These are phyloP conservation scores for Hanseniaspora clermontiae DNA, from an alignment of 805 yeast genomes.

Conservation along the genomic window DNA sequence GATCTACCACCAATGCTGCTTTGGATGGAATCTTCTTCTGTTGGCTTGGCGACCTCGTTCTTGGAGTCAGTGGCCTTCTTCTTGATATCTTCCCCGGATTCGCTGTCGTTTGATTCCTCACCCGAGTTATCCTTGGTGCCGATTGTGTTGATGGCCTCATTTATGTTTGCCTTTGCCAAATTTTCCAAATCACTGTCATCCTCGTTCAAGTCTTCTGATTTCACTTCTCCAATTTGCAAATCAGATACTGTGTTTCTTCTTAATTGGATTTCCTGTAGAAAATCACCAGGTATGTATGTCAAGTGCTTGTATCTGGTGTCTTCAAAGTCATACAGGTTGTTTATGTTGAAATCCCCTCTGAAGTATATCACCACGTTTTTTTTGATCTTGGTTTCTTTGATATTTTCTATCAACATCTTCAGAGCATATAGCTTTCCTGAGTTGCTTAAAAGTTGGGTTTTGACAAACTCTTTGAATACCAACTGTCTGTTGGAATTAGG, in stretches of 20 bases:
- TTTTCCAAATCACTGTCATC: background rate
- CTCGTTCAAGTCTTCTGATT: background rate
- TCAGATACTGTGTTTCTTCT: conserved; percentile 11
- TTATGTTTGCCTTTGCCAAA: background rate
- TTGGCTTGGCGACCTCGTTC: background rate
- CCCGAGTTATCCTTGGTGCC: background rate
- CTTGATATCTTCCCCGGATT: background rate
- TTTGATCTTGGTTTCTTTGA: background rate
- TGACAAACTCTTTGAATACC: conserved; percentile 9
- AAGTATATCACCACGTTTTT: conserved; percentile 1
- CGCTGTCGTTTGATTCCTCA: conserved; percentile 1
- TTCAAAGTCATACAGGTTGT: conserved; percentile 10
- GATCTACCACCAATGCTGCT: conserved; percentile 10
- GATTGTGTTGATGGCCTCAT: background rate
- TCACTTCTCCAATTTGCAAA: background rate
- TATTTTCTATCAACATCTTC: background rate
- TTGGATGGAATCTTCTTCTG: conserved; percentile 4
- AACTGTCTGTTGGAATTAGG: conserved; percentile 44
- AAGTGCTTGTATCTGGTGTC: conserved; percentile 8
- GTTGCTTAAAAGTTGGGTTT: background rate
- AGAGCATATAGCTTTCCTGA: conserved; percentile 7
- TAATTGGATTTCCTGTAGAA: background rate
- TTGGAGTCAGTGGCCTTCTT: background rate
- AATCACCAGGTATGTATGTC: conserved; percentile 8
- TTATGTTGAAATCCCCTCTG: conserved; percentile 12